A percentile compares a stretch with the other conserved stretches of the same genome.
These are phyloP conservation scores for Salix dunnii DNA, from an alignment of 345 rosid species.

Conservation along the genomic window DNA sequence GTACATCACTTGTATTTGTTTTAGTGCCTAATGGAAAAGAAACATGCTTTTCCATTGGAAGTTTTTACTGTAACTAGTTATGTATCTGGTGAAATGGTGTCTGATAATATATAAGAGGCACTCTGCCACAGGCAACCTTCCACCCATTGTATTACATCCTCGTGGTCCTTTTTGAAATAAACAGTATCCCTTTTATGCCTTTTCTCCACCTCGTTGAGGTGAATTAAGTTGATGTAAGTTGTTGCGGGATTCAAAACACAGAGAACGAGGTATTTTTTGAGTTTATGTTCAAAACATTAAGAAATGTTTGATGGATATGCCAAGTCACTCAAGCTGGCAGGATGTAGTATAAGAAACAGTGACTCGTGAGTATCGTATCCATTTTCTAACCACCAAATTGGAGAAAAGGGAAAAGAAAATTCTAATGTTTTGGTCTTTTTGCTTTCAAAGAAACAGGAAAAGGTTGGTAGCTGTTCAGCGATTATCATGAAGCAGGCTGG, in stretches of 20 bases:
- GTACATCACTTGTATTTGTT: conserved; percentile 20
- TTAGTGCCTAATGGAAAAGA: conserved; percentile 24
- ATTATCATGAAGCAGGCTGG: not conserved
- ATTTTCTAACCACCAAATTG: not conserved
- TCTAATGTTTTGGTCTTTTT: not conserved
- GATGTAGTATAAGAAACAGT: not conserved
- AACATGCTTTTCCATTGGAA: conserved; percentile 22
- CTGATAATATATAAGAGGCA: conserved; percentile 25
- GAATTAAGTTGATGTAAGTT: conserved; percentile 13
- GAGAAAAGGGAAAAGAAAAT: not conserved
- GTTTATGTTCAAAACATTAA: not conserved
- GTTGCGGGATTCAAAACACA: conserved; percentile 11
- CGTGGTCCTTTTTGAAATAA: conserved; percentile 8
- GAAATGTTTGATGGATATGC: not conserved
- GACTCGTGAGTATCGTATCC: not conserved
- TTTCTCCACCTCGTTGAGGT: conserved; percentile 3
- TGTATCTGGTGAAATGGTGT: conserved; percentile 20
- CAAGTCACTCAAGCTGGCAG: not conserved
- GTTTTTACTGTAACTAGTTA: conserved; percentile 16
- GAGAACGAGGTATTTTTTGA: not conserved
- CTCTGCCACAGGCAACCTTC: conserved; percentile 14
- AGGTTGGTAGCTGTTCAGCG: no score
- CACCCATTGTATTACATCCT: conserved; percentile 9
- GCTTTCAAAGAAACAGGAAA: not conserved
- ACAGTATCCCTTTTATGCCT: conserved; percentile 17